Evolutionary conservation across 1,139 yeast species (phyloP), one percentile per base, ranked within the genome.

Genomic region (Yarrowia galli): DNA sequence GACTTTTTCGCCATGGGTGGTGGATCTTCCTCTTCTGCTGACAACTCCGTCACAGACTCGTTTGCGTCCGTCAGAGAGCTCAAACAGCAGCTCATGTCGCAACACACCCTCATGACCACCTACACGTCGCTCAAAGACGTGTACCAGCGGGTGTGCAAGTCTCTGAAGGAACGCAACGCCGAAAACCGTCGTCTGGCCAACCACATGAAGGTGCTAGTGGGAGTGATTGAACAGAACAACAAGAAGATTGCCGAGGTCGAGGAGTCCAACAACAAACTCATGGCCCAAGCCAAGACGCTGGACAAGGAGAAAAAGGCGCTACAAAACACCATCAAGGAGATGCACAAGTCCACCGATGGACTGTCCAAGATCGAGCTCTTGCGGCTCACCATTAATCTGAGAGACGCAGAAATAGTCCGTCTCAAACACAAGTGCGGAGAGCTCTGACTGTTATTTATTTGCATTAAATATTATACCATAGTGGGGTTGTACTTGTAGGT

Each of bases 61-160:
- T 69, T 67, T 67, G 69, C 64, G 25, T 65, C 71, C 13, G 67
- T 70, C 15, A 36, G 67, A 5, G 71, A 68, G 53, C 36, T 70
- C 32, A 70, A 70, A 46, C 67, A 69, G 51, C 69, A 70, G 46
- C 69, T 70, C 68, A 63, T 67, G 36, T 53, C 68, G 35, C 49
- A 68, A 38, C 72, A 70, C 43, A 69, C 69, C 15, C 67, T 70
- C 28, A 63, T 70, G 25, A 70, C 70, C 16, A 70, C 71, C 2
- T 70, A 70, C 67, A 54, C 69, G 4, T 67, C 72, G 9, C 67
- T 70, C 56, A 70, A 70, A 53, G 65, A 68, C 22, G 68, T 70
- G 7, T 70, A 69, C 67, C 67, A 70, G 23, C 69, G 70, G 32
- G 71, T 70, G 15, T 69, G 71, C 60, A 60, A 64, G 20, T 67